Conservation (phyloP, 495 filamentous ascomycete genomes). For the Penicillium flavigenum region DNA sequence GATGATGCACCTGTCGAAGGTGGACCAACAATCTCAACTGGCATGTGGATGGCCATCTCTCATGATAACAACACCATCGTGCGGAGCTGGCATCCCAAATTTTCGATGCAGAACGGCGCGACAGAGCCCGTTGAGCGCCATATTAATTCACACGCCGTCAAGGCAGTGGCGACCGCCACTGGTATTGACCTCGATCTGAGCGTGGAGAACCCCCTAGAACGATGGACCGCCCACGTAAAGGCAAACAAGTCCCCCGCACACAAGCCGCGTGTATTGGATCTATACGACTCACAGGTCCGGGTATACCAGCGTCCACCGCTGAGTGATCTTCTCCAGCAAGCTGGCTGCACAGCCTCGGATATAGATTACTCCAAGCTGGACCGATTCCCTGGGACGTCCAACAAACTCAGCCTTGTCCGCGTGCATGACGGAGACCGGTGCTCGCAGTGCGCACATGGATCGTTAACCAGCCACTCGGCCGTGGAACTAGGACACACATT, state of each 20-base stretch:
- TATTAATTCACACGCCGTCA: slow-evolving; percentile 71
- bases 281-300: slow-evolving; percentile 48
- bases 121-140: slow-evolving; percentile 46
- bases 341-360: slow-evolving; percentile 30
- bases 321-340: slow-evolving; percentile 38
- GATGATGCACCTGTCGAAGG: slow-evolving; percentile 27
- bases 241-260: slow-evolving; percentile 22
- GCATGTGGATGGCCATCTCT: slow-evolving; percentile 66
- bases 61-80: slow-evolving; percentile 65
- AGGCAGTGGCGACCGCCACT: slow-evolving; percentile 51
- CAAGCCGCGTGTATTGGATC: slow-evolving; percentile 38
- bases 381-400: slow-evolving; percentile 39
- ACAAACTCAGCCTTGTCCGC: slow-evolving; percentile 57
- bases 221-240: slow-evolving; percentile 54
- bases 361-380: slow-evolving; percentile 44
- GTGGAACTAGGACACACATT: slow-evolving; percentile 96
- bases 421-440: slow-evolving; percentile 70
- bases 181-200: slow-evolving; percentile 72
- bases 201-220: slow-evolving; percentile 57
- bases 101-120: slow-evolving; percentile 33
- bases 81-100: slow-evolving; percentile 63
- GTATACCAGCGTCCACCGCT: slow-evolving; percentile 47
- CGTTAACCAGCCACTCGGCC: slow-evolving; percentile 64
- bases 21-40: slow-evolving; percentile 38
- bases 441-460: slow-evolving; percentile 62